Percentiles rank a stretch among this genome's conserved stretches.
phyloP scores from a whole-genome alignment of 2,329 filamentous ascomycete genomes.

The Microdochium bolleyi region DNA sequence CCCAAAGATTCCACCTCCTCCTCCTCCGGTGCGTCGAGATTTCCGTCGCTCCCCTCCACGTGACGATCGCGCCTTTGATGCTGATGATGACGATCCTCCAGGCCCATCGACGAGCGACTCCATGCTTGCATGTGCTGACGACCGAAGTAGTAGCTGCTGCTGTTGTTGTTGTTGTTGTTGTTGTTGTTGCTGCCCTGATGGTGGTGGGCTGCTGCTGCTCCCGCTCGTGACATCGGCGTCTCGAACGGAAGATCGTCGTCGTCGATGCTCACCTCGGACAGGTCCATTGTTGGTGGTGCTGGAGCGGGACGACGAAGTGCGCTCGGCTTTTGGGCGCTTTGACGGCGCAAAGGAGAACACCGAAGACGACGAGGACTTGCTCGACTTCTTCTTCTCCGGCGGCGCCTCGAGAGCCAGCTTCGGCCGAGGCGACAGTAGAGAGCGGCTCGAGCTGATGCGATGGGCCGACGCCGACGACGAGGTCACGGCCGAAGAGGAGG shows the following conservation, averaged over 20 bases:
- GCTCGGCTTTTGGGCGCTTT: neutral
- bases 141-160: constrained; percentile 7
- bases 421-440: neutral
- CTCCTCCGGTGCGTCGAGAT: neutral
- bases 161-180: no score
- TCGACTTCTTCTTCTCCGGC: neutral
- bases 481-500: no score
- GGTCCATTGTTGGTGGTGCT: constrained; percentile 6
- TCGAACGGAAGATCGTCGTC: constrained; percentile 37
- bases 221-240: constrained; percentile 30
- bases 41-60: constrained; percentile 26
- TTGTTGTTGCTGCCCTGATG: no score
- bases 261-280: constrained; percentile 43
- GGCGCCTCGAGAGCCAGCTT: neutral
- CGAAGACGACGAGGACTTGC: neutral
- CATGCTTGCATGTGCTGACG: constrained; percentile 5
- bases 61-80: neutral
- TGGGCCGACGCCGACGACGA: neutral
- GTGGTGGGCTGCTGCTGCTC: constrained; percentile 1
- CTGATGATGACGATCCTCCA: neutral
- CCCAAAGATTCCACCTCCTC: constrained; percentile 27
- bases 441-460: neutral
- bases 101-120: constrained; percentile 2
- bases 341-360: neutral
- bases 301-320: neutral